Evolutionary conservation across 73 alveolate species (phyloP), one percentile per base, ranked within the genome.

Genomic region (Halteria grandinella): DNA sequence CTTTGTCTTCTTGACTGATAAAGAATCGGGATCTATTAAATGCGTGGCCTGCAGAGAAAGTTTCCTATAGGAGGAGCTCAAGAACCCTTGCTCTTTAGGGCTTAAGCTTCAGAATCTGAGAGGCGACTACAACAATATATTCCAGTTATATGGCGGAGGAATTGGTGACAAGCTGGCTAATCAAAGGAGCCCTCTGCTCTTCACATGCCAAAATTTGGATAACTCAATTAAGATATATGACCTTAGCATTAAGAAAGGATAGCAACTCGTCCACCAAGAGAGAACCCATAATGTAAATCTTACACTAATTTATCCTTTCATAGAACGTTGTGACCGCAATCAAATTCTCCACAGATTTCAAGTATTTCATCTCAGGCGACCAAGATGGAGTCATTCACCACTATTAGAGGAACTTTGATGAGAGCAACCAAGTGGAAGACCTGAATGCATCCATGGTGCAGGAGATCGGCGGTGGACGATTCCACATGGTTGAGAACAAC

Each of bases 271-370:
- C 7, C 47, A 18, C 28, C 36, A 66, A 66, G 80, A 66, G 23
- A 10, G 55, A 7, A 17, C 23, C 4, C 7, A 66, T 45, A 41
- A 66, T 23, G 80, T 66, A 66, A 66, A 44, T 7, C 27, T 17
- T 29, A 23, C 32, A 23, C 47, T 66, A 44, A 60, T 10, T 53
- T 57, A 57, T 29, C 18, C 5, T 57, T 6, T 4, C 41, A 39
- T 66, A 66, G 80, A 44, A n/a, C 47, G 52, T 66, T 66, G 80
- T 66, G 7, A 66, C 4, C 5, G 64, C 28, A 10, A 66, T 66
- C 1, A 44, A 66, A 25, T 44, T 66, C 63, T 66, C 80, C 4
- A 18, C 6, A 2, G 66, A 47, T 45, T 18, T n/a, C 17, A 66
- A 66, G 18, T 66, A 66, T 36, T 66, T 66, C 15, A 44, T 66